These are phyloP conservation scores for Metarhizium anisopliae DNA, from an alignment of 2,329 filamentous ascomycete species.

Conservation along the genomic window DNA sequence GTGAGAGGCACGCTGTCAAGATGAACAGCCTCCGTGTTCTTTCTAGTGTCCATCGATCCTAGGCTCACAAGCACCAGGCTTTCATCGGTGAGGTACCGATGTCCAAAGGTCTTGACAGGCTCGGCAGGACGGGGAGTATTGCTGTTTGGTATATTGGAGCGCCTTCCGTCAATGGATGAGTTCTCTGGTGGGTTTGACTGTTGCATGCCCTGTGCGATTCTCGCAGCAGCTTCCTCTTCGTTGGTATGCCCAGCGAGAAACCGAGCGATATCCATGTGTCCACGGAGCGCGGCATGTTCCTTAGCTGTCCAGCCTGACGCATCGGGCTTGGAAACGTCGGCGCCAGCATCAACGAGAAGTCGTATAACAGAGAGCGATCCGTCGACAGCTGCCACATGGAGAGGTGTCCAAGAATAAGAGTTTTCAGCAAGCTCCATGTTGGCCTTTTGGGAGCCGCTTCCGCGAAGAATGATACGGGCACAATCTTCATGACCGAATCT, in stretches of 20 bases:
- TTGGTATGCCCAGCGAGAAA: conserved; percentile 48
- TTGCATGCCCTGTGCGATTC: conserved; percentile 12
- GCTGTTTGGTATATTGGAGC: conserved; percentile 40
- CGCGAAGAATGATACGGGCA: conserved; percentile 64
- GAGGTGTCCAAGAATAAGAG: conserved; percentile 87
- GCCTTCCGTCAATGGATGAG: conserved; percentile 53
- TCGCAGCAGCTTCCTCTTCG: conserved; percentile 19
- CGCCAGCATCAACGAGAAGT: conserved; percentile 68
- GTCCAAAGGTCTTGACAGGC: conserved; percentile 89
- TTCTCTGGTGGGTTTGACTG: conserved; percentile 30
- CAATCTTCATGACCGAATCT: conserved; percentile 80
- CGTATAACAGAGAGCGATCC: conserved; percentile 69
- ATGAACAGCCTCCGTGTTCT: conserved; percentile 69
- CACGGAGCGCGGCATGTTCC: conserved; percentile 85
- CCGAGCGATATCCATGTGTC: conserved; percentile 73
- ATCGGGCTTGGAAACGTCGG: conserved; percentile 65
- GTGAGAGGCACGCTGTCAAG: conserved; percentile 81
- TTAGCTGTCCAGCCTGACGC: conserved; percentile 89
- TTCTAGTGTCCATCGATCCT: conserved; percentile 90
- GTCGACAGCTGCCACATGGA: conserved; percentile 88
- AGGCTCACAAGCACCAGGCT: conserved; percentile 87
- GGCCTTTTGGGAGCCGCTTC: conserved; percentile 60
- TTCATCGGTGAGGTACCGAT: conserved; percentile 84
- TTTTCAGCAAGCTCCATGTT: conserved; percentile 72
- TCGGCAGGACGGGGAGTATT: conserved; percentile 48